These are phyloP conservation scores for Gnomoniopsis sp. DNA, from an alignment of 2,329 filamentous ascomycete genomes.

Conservation along the genomic window DNA sequence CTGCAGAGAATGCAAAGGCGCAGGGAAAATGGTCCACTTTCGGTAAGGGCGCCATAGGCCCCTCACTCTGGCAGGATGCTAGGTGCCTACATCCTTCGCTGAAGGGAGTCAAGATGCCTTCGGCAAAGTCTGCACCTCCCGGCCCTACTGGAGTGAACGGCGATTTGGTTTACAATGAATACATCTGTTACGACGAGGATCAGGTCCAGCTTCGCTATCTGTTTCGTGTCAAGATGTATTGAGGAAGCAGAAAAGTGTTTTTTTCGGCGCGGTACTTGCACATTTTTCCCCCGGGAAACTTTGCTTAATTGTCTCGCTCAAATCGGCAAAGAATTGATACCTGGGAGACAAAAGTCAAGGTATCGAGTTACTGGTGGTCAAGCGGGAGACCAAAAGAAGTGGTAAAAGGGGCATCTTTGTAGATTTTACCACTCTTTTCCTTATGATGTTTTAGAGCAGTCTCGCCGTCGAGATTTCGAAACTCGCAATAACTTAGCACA, in stretches of 20 bases:
- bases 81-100: constrained; percentile 60
- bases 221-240: constrained; percentile 56
- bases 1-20: constrained; percentile 59
- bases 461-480: background rate
- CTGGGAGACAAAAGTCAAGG: too few species aligned
- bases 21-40: constrained; percentile 64
- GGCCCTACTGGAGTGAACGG: constrained; percentile 42
- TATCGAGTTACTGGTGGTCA: background rate
- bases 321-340: too few species aligned
- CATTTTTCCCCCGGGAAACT: too few species aligned
- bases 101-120: constrained; percentile 66
- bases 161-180: constrained; percentile 68
- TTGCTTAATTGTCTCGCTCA: too few species aligned
- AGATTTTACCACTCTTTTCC: background rate
- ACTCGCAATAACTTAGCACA: background rate
- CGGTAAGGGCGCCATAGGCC: constrained; percentile 64
- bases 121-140: constrained; percentile 39
- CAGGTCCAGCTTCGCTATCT: constrained; percentile 70
- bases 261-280: background rate
- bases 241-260: background rate
- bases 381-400: background rate
- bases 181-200: constrained; percentile 66
- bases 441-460: background rate
- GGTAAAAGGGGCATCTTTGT: background rate
- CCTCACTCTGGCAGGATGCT: constrained; percentile 73